Base-by-base conservation (phyloP, 1,284 basidiomycete species). In the Veloboletus limbatus region DNA sequence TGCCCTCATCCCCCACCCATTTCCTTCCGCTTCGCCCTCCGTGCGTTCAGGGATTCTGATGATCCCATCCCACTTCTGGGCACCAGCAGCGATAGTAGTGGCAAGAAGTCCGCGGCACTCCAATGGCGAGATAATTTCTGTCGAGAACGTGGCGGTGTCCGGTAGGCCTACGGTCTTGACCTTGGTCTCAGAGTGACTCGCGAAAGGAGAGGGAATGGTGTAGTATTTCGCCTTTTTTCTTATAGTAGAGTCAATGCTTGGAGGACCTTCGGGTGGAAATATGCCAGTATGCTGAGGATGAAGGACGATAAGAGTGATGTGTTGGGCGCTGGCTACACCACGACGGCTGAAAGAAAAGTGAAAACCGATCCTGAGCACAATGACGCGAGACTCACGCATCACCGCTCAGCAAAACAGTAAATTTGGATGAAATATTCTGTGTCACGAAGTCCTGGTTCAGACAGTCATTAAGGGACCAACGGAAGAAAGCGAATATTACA, bases 51-150 rank as follows among this genome's bases (percentile, higher is more conserved):
- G 79, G 27, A 80, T 34, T 7, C 74, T 66, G 3, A 74, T 56
- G 14, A 81, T 56, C 4, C 80, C 79, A 25, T 70, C 60, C 78
- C 79, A 82, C 45, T 66, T 69, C 14, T 59, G 65, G 3, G 55
- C 21, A 8, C 63, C 68, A 6, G 27, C 48, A 2, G 53, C 50
- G n/a, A 71, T 48, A 1, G 65, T 61, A 8, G 62, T 61, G 1
- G 68, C 72, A 16, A 78, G 47, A 10, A 82, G 57, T 3, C 76
- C 78, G 5, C 68, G 65, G 16, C 66, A 60, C 38, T 65, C 55
- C 4, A 82, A 66, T 4, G 60, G 51, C 1, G 67, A 69, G 8
- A 78, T 44, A 3, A 77, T 56, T 24, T 68, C 63, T 4, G 55
- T 55, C 17, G 69, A 63, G 14, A 77, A 57, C 2, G 60, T 49